Evolutionary conservation across 2,329 filamentous ascomycete genomes (phyloP).

Genomic region (Arthrobotrys pseudoclavata): DNA sequence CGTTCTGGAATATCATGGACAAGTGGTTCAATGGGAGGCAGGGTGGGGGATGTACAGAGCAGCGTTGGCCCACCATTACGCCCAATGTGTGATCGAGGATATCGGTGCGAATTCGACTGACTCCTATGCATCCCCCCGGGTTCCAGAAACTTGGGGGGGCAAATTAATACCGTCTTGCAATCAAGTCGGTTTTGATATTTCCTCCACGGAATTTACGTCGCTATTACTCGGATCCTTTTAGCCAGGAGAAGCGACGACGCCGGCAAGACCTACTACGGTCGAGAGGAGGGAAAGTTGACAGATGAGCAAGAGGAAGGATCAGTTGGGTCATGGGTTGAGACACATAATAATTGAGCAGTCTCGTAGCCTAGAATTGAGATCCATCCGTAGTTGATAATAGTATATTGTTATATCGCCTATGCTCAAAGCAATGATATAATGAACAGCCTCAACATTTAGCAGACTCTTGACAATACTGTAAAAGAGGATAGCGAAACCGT

Average conservation of each 20-base stretch:
- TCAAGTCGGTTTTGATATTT: neutral
- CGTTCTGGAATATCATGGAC: neutral
- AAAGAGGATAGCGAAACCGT: too few species aligned
- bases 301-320: too few species aligned
- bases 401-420: too few species aligned
- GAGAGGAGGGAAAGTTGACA: too few species aligned
- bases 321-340: too few species aligned
- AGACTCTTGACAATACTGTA: too few species aligned
- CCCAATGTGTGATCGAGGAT: constrained; percentile 25
- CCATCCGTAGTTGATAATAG: too few species aligned
- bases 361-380: too few species aligned
- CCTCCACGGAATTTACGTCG: neutral
- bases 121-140: neutral
- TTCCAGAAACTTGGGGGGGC: neutral
- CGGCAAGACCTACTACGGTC: too few species aligned
- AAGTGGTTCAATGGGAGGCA: neutral
- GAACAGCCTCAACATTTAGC: too few species aligned
- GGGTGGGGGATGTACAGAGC: neutral
- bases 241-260: neutral
- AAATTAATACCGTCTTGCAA: neutral
- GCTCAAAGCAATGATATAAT: too few species aligned
- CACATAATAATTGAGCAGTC: too few species aligned
- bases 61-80: constrained; percentile 7
- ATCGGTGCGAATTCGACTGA: neutral
- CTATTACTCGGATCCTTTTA: neutral